Conservation (phyloP, 169 alveolate genomes). For the Plasmodium billcollinsi region DNA sequence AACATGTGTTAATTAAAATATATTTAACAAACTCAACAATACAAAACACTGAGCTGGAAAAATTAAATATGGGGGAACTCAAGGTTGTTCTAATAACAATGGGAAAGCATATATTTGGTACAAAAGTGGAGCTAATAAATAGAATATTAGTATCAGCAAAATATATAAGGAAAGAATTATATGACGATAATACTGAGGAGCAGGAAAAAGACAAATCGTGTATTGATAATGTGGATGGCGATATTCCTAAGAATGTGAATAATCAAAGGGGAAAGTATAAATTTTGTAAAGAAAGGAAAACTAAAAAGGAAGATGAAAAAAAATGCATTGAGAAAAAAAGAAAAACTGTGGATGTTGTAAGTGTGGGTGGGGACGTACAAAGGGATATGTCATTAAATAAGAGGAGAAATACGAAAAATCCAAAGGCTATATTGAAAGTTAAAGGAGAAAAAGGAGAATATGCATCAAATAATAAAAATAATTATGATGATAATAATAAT, state of each 20-base stretch:
- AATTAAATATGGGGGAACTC: constrained; percentile 62
- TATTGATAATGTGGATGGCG: constrained; percentile 8
- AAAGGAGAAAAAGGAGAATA: too few species aligned
- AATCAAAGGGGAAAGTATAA: not conserved
- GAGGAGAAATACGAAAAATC: too few species aligned
- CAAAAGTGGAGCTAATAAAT: constrained; percentile 58
- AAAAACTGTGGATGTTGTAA: too few species aligned
- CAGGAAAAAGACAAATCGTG: constrained; percentile 7
- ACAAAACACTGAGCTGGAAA: constrained; percentile 27
- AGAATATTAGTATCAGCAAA: constrained; percentile 61
- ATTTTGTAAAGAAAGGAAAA: not conserved
- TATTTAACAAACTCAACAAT: constrained; percentile 22
- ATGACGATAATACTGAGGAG: not conserved
- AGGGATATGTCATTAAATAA: constrained; percentile 66
- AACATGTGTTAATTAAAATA: constrained; percentile 26
- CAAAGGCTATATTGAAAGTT: too few species aligned
- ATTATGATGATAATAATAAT: not conserved
- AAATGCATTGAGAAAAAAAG: not conserved
- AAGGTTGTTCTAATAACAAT: constrained; percentile 60
- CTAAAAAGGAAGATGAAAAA: not conserved
- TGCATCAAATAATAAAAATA: too few species aligned
- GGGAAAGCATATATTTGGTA: constrained; percentile 76
- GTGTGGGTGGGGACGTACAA: not conserved
- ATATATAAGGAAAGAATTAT: constrained; percentile 55
- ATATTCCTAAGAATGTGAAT: not conserved